Evolutionary conservation across 2,329 filamentous ascomycete genomes (phyloP).

Genomic region (Elsinoe necatrix): DNA sequence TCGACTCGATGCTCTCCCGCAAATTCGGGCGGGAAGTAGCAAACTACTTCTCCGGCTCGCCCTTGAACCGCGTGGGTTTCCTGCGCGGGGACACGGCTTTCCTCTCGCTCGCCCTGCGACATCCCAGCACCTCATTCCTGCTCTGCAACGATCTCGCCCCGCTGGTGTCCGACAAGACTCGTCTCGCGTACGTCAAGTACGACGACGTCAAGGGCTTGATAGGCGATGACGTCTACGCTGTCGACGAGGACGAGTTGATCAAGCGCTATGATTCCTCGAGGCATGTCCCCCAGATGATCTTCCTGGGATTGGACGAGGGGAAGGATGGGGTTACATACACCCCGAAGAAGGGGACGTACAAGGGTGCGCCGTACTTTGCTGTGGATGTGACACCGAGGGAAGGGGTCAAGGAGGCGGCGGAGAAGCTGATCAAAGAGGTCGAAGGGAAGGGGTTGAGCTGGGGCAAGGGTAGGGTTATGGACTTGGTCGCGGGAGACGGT

Average conservation of each 20-base stretch:
- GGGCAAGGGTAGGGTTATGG: constrained; percentile 56
- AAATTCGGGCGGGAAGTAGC: constrained; percentile 72
- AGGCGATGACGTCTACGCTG: constrained; percentile 60
- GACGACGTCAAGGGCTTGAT: constrained; percentile 63
- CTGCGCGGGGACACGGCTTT: constrained; percentile 64
- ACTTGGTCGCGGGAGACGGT: constrained; percentile 55
- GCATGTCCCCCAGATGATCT: constrained; percentile 64
- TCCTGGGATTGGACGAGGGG: constrained; percentile 71
- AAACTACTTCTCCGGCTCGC: constrained; percentile 75
- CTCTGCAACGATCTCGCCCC: constrained; percentile 73
- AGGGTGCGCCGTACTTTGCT: constrained; percentile 77
- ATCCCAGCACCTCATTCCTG: constrained; percentile 62
- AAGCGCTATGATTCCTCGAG: constrained; percentile 63
- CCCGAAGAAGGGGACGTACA: constrained; percentile 57
- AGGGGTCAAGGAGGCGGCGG: constrained; percentile 53
- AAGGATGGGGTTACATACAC: constrained; percentile 46
- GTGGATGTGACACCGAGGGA: constrained; percentile 70
- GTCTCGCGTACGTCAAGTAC: constrained; percentile 59
- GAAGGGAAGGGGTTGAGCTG: constrained; percentile 58
- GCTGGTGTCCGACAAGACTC: constrained; percentile 50
- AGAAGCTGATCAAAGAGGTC: constrained; percentile 50
- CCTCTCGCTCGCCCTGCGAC: constrained; percentile 56
- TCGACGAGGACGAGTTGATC: constrained; percentile 63
- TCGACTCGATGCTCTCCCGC: constrained; percentile 62
- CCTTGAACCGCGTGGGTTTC: constrained; percentile 72